Evolutionary conservation across 495 filamentous ascomycete genomes (phyloP).

Genomic region (Hapsidospora chrysogenum): DNA sequence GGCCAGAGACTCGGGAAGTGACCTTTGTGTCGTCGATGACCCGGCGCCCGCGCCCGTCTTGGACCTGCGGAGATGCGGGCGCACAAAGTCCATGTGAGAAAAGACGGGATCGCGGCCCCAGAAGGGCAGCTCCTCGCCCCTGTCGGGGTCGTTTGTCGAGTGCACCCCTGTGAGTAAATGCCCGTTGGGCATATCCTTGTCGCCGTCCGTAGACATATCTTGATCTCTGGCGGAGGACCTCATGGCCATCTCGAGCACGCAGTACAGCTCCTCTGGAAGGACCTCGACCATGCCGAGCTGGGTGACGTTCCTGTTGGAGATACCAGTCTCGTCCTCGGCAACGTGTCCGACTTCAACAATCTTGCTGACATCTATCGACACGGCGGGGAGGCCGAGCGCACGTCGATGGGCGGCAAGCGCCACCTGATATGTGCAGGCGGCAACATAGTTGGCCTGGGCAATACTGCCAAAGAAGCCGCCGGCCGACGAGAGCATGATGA

Average conservation of each 20-base stretch:
- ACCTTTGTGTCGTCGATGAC: constrained; percentile 1
- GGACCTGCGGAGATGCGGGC: too few relatives aligned
- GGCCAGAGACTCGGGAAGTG: too few relatives aligned
- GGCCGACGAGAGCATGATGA: constrained; percentile 38
- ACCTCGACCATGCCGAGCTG: constrained; percentile 11
- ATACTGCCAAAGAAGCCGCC: constrained; percentile 31
- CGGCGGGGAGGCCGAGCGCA: constrained; percentile 16
- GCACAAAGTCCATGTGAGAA: constrained; percentile 8
- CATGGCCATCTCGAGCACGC: constrained; percentile 12
- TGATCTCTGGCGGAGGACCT: constrained; percentile 10
- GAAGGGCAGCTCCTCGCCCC: constrained; percentile 6
- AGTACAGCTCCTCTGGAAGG: constrained; percentile 14
- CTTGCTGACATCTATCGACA: constrained; percentile 30
- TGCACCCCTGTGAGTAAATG: constrained; percentile 10
- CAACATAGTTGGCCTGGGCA: constrained; percentile 40
- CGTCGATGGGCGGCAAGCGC: constrained; percentile 22
- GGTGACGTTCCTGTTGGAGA: constrained; percentile 7
- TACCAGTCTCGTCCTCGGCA: constrained; percentile 10
- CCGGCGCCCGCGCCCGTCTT: constrained; percentile 7
- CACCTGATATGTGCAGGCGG: constrained; percentile 40
- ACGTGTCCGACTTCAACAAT: constrained; percentile 19
- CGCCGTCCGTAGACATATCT: too few relatives aligned
- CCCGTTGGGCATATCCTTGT: too few relatives aligned
- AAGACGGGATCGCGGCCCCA: constrained; percentile 12
- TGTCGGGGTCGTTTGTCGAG: constrained; percentile 7